Evolutionary conservation across 1,139 yeast genomes (phyloP), one percentile per base, ranked within the genome.

Genomic region (Suzukiozyma palmioleophila): DNA sequence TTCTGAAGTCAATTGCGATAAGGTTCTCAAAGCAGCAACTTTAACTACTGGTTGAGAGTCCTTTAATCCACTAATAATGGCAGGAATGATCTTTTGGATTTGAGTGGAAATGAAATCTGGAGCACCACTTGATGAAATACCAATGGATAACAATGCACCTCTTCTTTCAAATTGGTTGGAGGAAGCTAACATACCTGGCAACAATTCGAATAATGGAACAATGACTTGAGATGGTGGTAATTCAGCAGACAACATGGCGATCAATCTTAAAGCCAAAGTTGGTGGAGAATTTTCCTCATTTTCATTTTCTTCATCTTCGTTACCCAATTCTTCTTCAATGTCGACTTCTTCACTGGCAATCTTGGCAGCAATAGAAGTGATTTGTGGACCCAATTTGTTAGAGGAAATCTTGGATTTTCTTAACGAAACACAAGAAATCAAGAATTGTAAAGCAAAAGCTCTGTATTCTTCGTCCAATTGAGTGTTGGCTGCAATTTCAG

Each of bases 201-300:
- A 66, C 48, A 77, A 75, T 47, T 81, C 87, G 48, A 90, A 73
- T 45, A 92, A 75, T 41, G 96, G 92, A 45, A 73, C 76, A 49
- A 89, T 80, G 43, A 87, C 95, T 63, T 92, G 98, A 36, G 89
- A 77, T 39, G 98, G 96, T 40, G 98, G 96, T 53, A 94, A 73
- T 56, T 84, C 88, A 35, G 83, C 74, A 21, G 97, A 77, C 52
- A 92, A 78, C 55, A 79, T 77, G 41, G 90, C 86, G 41, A 92
- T 64, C 48, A 92, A 72, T 65, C 96, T 79, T 53, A 89, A 75
- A 15, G 95, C 96, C 52, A 88, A 75, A 39, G 84, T 66, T 28
- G 83, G 67, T 44, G 96, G 95, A 42, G 82, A 75, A 54, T 80
- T 85, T 64, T 90, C 97, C 64, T 88, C 96, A 56, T 88, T 89